Evolutionary conservation across 257 asterid species (phyloP).

Genomic region (Solanum chaucha): DNA sequence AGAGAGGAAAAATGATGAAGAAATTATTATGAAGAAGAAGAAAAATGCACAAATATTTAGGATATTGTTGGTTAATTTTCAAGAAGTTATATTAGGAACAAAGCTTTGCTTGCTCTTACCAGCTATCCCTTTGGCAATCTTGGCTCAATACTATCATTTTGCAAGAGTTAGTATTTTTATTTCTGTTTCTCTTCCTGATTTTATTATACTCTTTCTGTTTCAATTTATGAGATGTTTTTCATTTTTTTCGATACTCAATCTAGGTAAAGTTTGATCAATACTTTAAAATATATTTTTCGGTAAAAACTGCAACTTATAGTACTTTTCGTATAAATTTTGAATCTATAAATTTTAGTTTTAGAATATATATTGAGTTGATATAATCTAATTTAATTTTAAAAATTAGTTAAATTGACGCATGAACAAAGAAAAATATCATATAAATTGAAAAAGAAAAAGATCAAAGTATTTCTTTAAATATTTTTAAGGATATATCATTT

Average conservation of each 20-base stretch:
- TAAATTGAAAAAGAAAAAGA: too few species aligned
- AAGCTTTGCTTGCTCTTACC: conserved; percentile 33
- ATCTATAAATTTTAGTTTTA: too few species aligned
- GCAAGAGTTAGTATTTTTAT: conserved; percentile 12
- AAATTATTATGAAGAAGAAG: neutral
- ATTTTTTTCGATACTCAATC: neutral
- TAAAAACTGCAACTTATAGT: too few species aligned
- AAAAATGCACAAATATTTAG: conserved; percentile 1
- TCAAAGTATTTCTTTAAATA: neutral
- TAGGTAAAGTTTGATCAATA: neutral
- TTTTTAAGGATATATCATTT: neutral
- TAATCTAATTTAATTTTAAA: too few species aligned
- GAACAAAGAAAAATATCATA: too few species aligned
- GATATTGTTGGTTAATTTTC: conserved; percentile 12
- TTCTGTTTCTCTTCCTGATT: neutral
- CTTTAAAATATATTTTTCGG: neutral
- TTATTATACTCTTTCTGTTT: neutral
- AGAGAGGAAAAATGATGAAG: neutral
- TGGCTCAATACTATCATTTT: conserved; percentile 15
- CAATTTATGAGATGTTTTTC: neutral
- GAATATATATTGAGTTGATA: neutral
- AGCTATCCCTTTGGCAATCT: conserved; percentile 28
- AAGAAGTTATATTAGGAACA: conserved; percentile 27
- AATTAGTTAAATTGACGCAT: neutral
- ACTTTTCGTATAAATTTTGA: too few species aligned